These are phyloP conservation scores for Tanozyma kutaoensis DNA, from an alignment of 805 yeast genomes.

Conservation along the genomic window DNA sequence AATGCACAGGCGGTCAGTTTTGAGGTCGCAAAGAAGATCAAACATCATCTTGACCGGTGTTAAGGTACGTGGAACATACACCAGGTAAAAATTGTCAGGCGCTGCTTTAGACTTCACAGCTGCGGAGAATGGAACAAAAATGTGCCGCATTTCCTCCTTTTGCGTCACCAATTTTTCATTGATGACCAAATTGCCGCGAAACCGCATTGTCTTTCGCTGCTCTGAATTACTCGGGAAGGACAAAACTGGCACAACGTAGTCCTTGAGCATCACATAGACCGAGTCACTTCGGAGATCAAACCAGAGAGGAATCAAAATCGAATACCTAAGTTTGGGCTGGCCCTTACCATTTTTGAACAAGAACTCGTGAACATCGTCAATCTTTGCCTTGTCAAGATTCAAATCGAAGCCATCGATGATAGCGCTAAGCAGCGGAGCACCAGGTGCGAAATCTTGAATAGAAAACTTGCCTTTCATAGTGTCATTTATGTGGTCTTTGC, in stretches of 20 bases:
- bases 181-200: slow-evolving; percentile 36
- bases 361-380: slow-evolving; percentile 23
- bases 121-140: slow-evolving; percentile 48
- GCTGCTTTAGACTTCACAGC: slow-evolving; percentile 20
- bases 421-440: slow-evolving; percentile 19
- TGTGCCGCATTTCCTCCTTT: slow-evolving; percentile 29
- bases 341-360: slow-evolving; percentile 26
- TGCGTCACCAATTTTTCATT: slow-evolving; percentile 40
- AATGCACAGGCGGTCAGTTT: slow-evolving; percentile 33
- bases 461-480: slow-evolving; percentile 18
- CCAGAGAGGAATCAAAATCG: slow-evolving; percentile 39
- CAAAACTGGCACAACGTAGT: slow-evolving; percentile 33
- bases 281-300: slow-evolving; percentile 17
- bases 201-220: slow-evolving; percentile 10
- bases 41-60: slow-evolving; percentile 47
- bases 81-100: slow-evolving; percentile 40
- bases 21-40: slow-evolving; percentile 32
- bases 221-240: slow-evolving; percentile 28
- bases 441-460: slow-evolving; percentile 19
- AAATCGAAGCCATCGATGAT: slow-evolving; percentile 18
- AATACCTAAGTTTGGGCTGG: slow-evolving; percentile 41
- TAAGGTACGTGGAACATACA: slow-evolving; percentile 45
- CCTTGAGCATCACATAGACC: slow-evolving; percentile 7
- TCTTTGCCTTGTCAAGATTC: slow-evolving; percentile 10
- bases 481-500: slow-evolving; percentile 16